phyloP scores from a whole-genome alignment of 2,329 filamentous ascomycete species.

The Exserohilum rostratum region DNA sequence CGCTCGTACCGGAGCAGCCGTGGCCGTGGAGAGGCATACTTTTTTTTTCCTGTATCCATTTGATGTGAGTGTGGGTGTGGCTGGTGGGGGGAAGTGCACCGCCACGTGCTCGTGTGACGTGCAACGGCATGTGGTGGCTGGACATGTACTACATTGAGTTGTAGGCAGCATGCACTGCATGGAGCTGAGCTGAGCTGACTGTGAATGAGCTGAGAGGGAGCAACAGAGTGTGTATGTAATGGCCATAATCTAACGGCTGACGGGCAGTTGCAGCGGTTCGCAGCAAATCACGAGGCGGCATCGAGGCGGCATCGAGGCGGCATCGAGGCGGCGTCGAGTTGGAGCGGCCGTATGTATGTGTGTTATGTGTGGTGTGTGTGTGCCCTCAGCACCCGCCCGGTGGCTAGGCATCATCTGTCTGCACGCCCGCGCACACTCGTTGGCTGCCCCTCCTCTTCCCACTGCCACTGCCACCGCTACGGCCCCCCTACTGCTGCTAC shows the following conservation, averaged over 20 bases:
- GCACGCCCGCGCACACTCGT: slow-evolving; percentile 1
- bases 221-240: too few relatives aligned
- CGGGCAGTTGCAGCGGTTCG: slow-evolving; percentile 4
- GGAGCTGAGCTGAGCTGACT: background rate
- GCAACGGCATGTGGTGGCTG: background rate
- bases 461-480: too few relatives aligned
- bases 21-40: too few relatives aligned
- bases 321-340: background rate
- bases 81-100: slow-evolving; percentile 5
- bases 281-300: slow-evolving; percentile 10
- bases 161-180: background rate
- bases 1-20: too few relatives aligned
- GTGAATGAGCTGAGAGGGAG: slow-evolving; percentile 1
- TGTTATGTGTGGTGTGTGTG: too few relatives aligned
- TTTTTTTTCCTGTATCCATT: too few relatives aligned
- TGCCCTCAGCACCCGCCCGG: background rate
- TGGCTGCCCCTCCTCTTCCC: slow-evolving; percentile 7
- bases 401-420: too few relatives aligned
- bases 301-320: background rate
- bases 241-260: slow-evolving; percentile 14
- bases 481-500: too few relatives aligned
- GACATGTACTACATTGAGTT: background rate
- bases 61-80: too few relatives aligned
- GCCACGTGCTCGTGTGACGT: slow-evolving; percentile 9
- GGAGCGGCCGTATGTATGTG: too few relatives aligned